Evolutionary conservation across 2,329 filamentous ascomycete genomes (phyloP), one percentile per base, ranked within the genome.

Genomic region (Trichoderma sp.): DNA sequence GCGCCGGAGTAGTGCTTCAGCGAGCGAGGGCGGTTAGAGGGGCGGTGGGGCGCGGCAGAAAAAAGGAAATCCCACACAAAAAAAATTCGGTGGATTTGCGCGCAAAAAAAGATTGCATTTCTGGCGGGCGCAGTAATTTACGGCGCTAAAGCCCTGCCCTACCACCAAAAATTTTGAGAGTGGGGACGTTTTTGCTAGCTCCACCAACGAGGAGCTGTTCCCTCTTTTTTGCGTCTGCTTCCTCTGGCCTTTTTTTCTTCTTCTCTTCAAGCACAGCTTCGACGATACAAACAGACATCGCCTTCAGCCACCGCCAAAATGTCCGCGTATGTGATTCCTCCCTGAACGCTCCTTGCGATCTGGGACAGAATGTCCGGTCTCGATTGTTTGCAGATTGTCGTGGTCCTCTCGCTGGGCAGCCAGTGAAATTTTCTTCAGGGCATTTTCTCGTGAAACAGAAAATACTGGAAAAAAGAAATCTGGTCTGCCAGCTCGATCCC

Each of bases 321-420:
- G 82, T 76, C 78, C 76, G 87, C 86, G 89, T 90, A 85, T 81
- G 83, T 79, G 78, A 76, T 75, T 78, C 76, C 77, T 80, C 77
- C 79, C 74, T 79, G 75, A 81, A 74, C 72, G 73, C 75, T 76
- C 14, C 18, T 72, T 77, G 79, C 69, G 72, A 73, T 71, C 77
- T 76, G 75, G 77, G 74, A 70, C 73, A 73, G 71, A 49, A 74
- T 75, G 79, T 82, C 84, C 82, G 84, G 84, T 84, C 80, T 83
- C 85, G 82, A 78, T 55, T 78, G 54, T 79, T 83, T 82, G 84
- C 83, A 88, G 89, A 91, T 93, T 92, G 90, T 92, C 87, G 88
- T 88, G 86, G 91, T 93, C 89, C 89, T 91, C 89, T 93, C 88
- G 89, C 91, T 93, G 89, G 90, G 86, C 80, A 79, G 75, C 73